phyloP scores from a whole-genome alignment of 805 yeast species.

The Myxozyma vanderwaltii region DNA sequence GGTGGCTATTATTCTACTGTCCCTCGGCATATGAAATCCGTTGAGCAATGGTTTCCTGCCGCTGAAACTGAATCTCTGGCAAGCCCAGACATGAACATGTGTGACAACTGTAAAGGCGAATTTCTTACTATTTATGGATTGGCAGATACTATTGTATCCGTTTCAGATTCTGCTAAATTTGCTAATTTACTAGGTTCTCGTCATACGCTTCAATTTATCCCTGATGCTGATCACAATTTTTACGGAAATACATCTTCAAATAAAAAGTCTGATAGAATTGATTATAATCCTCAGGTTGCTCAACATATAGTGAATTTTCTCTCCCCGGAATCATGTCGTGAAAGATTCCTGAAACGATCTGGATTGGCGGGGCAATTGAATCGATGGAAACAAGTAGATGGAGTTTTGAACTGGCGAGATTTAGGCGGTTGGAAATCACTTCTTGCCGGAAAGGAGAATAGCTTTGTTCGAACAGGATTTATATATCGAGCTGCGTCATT shows the following conservation, averaged over 20 bases:
- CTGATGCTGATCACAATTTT: conserved; percentile 79
- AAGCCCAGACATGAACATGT: conserved; percentile 48
- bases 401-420: conserved; percentile 74
- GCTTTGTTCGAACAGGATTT: conserved; percentile 50
- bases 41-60: conserved; percentile 48
- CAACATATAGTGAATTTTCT: conserved; percentile 53
- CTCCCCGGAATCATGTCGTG: conserved; percentile 50
- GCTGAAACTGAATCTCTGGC: conserved; percentile 57
- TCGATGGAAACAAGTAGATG: conserved; percentile 66
- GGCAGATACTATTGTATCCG: conserved; percentile 65
- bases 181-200: conserved; percentile 59
- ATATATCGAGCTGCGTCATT: conserved; percentile 68
- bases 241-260: conserved; percentile 50
- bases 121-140: conserved; percentile 74
- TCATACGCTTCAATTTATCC: conserved; percentile 59
- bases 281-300: conserved; percentile 60
- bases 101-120: conserved; percentile 50
- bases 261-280: conserved; percentile 47
- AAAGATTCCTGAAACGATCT: conserved; percentile 49
- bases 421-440: conserved; percentile 67
- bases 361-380: conserved; percentile 33
- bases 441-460: background rate
- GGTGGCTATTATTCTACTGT: conserved; percentile 49
- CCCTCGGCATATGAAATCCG: conserved; percentile 55
- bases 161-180: conserved; percentile 60